These are phyloP conservation scores for Apiospora hydei DNA, from an alignment of 2,329 filamentous ascomycete species.

Conservation along the genomic window DNA sequence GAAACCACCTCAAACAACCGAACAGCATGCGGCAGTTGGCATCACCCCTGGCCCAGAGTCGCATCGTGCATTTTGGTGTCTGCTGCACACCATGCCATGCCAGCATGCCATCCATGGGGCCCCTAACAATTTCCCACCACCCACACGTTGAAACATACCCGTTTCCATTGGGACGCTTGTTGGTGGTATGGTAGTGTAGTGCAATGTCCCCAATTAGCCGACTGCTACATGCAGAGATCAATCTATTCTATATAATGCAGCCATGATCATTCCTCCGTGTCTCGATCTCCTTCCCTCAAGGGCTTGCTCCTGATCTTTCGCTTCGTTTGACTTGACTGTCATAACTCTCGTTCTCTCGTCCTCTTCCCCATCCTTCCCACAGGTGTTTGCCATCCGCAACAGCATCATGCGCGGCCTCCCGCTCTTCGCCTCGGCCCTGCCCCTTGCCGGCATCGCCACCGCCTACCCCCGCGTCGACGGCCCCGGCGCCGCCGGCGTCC, in stretches of 20 bases:
- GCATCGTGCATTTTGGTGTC: constrained; percentile 2
- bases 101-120: neutral
- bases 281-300: neutral
- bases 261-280: neutral
- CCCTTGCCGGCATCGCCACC: neutral
- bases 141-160: constrained; percentile 3
- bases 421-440: neutral
- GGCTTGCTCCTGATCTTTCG: neutral
- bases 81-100: neutral
- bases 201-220: neutral
- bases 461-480: constrained; percentile 13
- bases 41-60: constrained; percentile 14
- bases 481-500: neutral
- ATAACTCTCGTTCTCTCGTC: neutral
- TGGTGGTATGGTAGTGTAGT: neutral
- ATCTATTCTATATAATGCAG: constrained; percentile 11
- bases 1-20: neutral
- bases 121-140: constrained; percentile 15
- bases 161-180: neutral
- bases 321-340: neutral
- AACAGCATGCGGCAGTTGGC: constrained; percentile 7
- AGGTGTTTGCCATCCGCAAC: neutral
- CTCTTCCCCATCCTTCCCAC: neutral
- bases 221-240: neutral
- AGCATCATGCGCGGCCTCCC: neutral